Evolutionary conservation across 2,329 filamentous ascomycete genomes (phyloP), one percentile per base, ranked within the genome.

Genomic region (Thermothelomyces thermophilus): DNA sequence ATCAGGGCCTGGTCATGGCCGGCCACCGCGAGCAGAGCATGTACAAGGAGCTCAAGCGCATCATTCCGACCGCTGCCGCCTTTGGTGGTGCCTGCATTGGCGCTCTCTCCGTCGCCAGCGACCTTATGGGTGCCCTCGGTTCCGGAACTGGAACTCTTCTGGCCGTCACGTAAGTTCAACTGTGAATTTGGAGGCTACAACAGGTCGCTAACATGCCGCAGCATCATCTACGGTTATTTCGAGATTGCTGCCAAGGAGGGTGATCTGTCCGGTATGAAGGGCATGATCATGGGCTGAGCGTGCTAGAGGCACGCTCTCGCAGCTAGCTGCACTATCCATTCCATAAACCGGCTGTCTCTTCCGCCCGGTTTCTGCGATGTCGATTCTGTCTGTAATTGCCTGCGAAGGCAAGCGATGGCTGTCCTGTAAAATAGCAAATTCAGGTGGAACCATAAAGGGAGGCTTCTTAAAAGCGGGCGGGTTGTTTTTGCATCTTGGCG

Each of bases 31-130:
- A 98, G 72, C 91, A 97, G 80, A 94, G 87, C 78, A 98, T 98
- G 93, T 98, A 98, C 83, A 95, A 95, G 80, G 93, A 98, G 75
- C 83, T 98, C 58, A 98, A 98, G 87, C 87, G 93, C 66, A 93
- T 98, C 64, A 98, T 98, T 59, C 94, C 93, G 57, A 97, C 93
- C 54, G 94, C 93, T 55, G 93, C 93, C 58, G 93, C 94, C 63
- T 98, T 98, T 61, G 93, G 94, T 72, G 93, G 93, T 79, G 93
- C 93, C 60, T 97, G 91, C 78, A 98, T 98, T 76, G 93, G 93
- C 76, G 91, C 87, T 61, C 83, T 98, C 58, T 97, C 91, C 46
- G 91, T 98, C 64, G 84, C 87, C 65, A 95, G 88, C 69, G 93
- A 98, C 72, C 84, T 98, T 57, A 83, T 97, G 71, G 93, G 93